phyloP scores from a whole-genome alignment of 2,329 filamentous ascomycete species.

The Eutypella sp. region DNA sequence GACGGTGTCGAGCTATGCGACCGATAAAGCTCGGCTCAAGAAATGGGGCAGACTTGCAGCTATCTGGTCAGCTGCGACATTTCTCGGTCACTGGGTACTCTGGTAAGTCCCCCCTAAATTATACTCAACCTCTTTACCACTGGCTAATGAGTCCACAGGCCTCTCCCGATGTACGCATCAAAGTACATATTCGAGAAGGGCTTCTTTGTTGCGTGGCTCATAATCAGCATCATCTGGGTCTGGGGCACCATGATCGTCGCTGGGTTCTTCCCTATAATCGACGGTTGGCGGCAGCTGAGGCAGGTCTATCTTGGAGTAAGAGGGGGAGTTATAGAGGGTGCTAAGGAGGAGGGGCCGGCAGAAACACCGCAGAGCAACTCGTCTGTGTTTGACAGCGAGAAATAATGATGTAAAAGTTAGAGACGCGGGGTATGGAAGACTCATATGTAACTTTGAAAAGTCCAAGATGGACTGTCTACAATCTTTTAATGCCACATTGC shows the following conservation, averaged over 20 bases:
- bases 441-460: no score
- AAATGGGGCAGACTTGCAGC: conserved; percentile 42
- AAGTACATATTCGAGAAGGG: conserved; percentile 43
- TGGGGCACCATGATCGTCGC: conserved; percentile 46
- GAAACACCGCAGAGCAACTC: no score
- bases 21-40: conserved; percentile 34
- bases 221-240: conserved; percentile 47
- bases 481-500: no score
- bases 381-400: no score
- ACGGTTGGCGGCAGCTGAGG: conserved; percentile 34
- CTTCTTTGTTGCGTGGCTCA: conserved; percentile 47
- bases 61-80: conserved; percentile 43
- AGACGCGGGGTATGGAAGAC: no score
- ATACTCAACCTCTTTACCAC: no score
- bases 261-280: conserved; percentile 44
- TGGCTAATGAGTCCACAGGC: conserved; percentile 23
- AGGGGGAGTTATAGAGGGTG: no score
- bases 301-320: conserved; percentile 22
- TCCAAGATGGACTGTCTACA: no score
- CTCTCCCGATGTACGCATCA: conserved; percentile 49
- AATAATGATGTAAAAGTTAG: no score
- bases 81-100: conserved; percentile 48
- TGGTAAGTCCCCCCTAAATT: conserved; percentile 33
- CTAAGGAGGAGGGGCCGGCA: no score
- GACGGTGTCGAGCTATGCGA: conserved; percentile 18